Base-by-base conservation (phyloP, 1,284 basidiomycete genomes). In the Ceratorhiza oryzae-sativae region DNA sequence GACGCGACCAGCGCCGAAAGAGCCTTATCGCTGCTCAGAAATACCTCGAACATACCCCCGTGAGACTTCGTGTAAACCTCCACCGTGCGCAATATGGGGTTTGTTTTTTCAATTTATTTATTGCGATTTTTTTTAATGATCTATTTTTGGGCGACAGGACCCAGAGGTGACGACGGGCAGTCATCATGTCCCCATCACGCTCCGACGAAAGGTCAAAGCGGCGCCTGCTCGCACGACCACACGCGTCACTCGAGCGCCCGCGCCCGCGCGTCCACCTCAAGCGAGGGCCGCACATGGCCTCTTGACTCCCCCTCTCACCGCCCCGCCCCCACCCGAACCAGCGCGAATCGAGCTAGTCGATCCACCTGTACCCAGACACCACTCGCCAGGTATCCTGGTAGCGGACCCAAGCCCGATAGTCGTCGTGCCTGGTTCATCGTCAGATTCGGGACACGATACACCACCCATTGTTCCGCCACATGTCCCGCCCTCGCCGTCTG, bases 311-410 rank as follows among this genome's bases (percentile, higher is more conserved):
- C 30, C 53, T 27, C 49, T 27, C 27, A 51, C 49, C 8, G 30
- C 30, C 30, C 53, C 53, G 9, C 36, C 65, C 30, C 39, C 65
- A 5, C 53, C 65, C 25, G 51, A 56, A 34, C 65, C 65, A 25
- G 39, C 36, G 4, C 65, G 65, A 15, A 56, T 68, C 30, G 65
- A 68, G 46, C 65, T 68, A 25, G 53, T 68, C 25, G 65, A 68
- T 20, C n/a, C 27, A 9, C 65, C 65, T 12, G 65, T 68, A 12
- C 58, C 36, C 4, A 10, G 15, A 27, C 20, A 23, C 58, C 3
- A 13, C 20, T 15, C 42, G 3, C 42, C 20, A n/a, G 27, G 48
- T 6, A 42, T 20, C 9, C 49, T 30, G 12, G 10, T 56, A 27
- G 30, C 23, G 2, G 60, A 62, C 36, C 65, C 39, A 18, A 9